Conservation (phyloP, 1,284 basidiomycete genomes). For the Psilocybe mexicana region DNA sequence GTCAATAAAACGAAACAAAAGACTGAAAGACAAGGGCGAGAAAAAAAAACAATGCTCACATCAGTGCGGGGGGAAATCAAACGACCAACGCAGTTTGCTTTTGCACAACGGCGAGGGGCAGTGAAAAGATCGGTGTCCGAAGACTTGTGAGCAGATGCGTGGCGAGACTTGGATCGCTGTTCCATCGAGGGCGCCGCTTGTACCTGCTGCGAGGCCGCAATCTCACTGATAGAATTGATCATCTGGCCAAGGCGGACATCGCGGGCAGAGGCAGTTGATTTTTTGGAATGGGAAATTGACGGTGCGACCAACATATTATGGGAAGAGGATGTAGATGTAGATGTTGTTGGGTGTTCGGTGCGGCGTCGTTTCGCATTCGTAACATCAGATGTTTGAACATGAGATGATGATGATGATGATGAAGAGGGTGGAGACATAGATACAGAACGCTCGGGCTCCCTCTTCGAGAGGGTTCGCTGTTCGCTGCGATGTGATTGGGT, state of each 20-base stretch:
- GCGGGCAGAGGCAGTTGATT: slow-evolving; percentile 19
- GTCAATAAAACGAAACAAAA: neutral
- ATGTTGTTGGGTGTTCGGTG: slow-evolving; percentile 8
- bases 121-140: slow-evolving; percentile 22
- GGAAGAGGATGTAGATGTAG: slow-evolving; percentile 1
- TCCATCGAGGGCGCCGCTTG: slow-evolving; percentile 1
- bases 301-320: slow-evolving; percentile 8
- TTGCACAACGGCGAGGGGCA: slow-evolving; percentile 24
- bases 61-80: slow-evolving; percentile 22
- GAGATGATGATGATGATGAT: slow-evolving; percentile 12
- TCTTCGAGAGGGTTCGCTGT: slow-evolving; percentile 21
- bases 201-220: neutral
- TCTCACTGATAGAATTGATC: slow-evolving; percentile 14
- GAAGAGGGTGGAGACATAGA: slow-evolving; percentile 17
- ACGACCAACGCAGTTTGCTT: slow-evolving; percentile 24
- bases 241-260: slow-evolving; percentile 20
- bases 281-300: slow-evolving; percentile 15
- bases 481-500: slow-evolving; percentile 11
- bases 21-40: neutral
- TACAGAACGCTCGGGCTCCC: slow-evolving; percentile 17
- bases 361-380: slow-evolving; percentile 15
- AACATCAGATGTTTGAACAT: slow-evolving; percentile 9
- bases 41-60: slow-evolving; percentile 17
- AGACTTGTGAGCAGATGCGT: slow-evolving; percentile 3
- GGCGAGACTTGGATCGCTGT: slow-evolving; percentile 8